phyloP scores from a whole-genome alignment of 176 grass and related monocot species.

The Aechmea fasciata region DNA sequence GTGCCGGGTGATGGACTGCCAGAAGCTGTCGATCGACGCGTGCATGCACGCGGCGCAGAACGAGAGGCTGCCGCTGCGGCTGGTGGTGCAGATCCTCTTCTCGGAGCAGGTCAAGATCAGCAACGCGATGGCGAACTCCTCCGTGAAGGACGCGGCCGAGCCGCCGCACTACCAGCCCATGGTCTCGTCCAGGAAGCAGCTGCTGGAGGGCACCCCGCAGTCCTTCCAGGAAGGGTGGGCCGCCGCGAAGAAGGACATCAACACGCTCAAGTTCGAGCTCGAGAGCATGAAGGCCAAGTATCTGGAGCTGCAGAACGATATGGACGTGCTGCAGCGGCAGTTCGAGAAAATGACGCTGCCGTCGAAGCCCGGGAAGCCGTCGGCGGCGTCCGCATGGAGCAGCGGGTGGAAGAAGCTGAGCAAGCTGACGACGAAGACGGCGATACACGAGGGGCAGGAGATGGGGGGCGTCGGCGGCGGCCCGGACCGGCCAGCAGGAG shows the following conservation, averaged over 20 bases:
- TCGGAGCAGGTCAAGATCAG: conserved; percentile 95
- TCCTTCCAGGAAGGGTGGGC: conserved; percentile 98
- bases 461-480: not conserved
- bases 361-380: conserved; percentile 30
- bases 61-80: conserved; percentile 86
- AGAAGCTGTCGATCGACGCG: conserved; percentile 96
- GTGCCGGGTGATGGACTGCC: conserved; percentile 97
- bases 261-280: conserved; percentile 98
- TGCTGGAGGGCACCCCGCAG: conserved; percentile 86
- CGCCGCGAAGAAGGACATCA: conserved; percentile 97
- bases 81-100: conserved; percentile 99
- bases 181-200: conserved; percentile 45
- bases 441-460: conserved; percentile 39
- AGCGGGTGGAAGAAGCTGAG: conserved; percentile 77
- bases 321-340: conserved; percentile 75
- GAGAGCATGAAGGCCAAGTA: conserved; percentile 98
- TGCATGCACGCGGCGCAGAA: conserved; percentile 99
- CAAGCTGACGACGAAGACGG: conserved; percentile 81
- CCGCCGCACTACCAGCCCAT: conserved; percentile 13
- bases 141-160: conserved; percentile 17
- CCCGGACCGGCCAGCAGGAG: conserved; percentile 3
- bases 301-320: conserved; percentile 86
- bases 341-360: conserved; percentile 38
- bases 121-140: conserved; percentile 60
- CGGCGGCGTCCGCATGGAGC: conserved; percentile 60